Conservation (phyloP, 1,284 basidiomycete species). For the Phylloporus gajari region DNA sequence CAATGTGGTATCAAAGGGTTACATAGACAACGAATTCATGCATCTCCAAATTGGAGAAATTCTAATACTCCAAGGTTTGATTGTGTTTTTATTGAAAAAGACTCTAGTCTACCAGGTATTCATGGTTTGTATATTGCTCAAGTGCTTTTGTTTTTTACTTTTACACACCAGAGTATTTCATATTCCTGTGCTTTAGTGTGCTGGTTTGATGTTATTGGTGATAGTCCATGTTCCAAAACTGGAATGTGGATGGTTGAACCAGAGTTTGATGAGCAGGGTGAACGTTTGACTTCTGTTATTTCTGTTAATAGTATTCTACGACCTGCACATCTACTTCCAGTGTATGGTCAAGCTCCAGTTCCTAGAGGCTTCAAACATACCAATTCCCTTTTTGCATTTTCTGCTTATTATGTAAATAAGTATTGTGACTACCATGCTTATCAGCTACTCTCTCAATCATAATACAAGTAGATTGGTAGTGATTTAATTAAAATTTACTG, state of each 20-base stretch:
- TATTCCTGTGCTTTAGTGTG: background rate
- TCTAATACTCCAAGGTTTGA: background rate
- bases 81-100: background rate
- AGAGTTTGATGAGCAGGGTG: background rate
- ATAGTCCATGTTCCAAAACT: background rate
- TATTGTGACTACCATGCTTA: background rate
- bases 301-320: background rate
- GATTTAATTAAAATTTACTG: too few relatives aligned
- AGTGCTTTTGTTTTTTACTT: background rate
- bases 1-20: background rate
- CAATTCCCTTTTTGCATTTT: background rate
- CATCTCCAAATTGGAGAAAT: background rate
- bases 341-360: background rate
- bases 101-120: background rate
- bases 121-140: conserved; percentile 1
- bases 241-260: background rate
- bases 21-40: background rate
- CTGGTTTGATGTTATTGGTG: background rate
- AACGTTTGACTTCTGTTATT: background rate
- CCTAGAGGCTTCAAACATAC: background rate
- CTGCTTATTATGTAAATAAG: background rate
- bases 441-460: background rate
- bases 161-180: background rate
- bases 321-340: background rate
- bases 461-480: too few relatives aligned